Conservation (phyloP, 2,329 filamentous ascomycete species). For the Alternaria panax region DNA sequence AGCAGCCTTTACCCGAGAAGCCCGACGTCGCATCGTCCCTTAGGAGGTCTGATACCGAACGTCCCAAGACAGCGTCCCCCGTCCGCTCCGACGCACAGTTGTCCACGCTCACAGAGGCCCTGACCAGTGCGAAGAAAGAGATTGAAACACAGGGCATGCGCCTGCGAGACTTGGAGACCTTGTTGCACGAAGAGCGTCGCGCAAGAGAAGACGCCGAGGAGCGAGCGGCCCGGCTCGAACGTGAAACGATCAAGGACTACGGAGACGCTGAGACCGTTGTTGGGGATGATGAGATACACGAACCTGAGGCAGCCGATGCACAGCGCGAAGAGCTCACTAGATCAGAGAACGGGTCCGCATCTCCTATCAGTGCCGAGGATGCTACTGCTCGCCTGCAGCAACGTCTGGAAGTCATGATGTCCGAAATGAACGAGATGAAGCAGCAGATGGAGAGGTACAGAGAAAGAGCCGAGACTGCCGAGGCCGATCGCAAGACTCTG, state of each 20-base stretch:
- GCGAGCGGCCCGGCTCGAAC: slow-evolving; percentile 73
- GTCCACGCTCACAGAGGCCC: slow-evolving; percentile 80
- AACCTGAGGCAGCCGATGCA: slow-evolving; percentile 16
- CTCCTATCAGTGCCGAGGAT: slow-evolving; percentile 39
- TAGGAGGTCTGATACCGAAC: slow-evolving; percentile 78
- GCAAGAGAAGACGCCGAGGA: slow-evolving; percentile 87
- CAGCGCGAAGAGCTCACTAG: slow-evolving; percentile 24
- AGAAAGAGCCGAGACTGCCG: slow-evolving; percentile 78
- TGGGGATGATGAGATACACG: slow-evolving; percentile 29
- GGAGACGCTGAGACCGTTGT: slow-evolving; percentile 38
- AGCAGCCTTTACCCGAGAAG: slow-evolving; percentile 92
- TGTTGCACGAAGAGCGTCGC: slow-evolving; percentile 78
- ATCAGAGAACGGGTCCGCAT: slow-evolving; percentile 32
- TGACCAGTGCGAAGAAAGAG: slow-evolving; percentile 84
- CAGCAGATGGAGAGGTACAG: slow-evolving; percentile 81
- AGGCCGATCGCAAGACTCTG: slow-evolving; percentile 79
- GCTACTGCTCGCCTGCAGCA: slow-evolving; percentile 65
- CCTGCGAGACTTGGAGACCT: slow-evolving; percentile 80
- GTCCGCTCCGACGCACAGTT: slow-evolving; percentile 76
- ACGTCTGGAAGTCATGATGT: slow-evolving; percentile 77
- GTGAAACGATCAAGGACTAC: slow-evolving; percentile 60
- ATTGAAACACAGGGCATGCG: slow-evolving; percentile 82
- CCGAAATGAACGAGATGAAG: slow-evolving; percentile 82
- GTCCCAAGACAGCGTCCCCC: slow-evolving; percentile 69
- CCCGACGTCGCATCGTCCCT: slow-evolving; percentile 75